Evolutionary conservation across 208 protist species (phyloP).

Genomic region (Trypanosoma lewisi): DNA sequence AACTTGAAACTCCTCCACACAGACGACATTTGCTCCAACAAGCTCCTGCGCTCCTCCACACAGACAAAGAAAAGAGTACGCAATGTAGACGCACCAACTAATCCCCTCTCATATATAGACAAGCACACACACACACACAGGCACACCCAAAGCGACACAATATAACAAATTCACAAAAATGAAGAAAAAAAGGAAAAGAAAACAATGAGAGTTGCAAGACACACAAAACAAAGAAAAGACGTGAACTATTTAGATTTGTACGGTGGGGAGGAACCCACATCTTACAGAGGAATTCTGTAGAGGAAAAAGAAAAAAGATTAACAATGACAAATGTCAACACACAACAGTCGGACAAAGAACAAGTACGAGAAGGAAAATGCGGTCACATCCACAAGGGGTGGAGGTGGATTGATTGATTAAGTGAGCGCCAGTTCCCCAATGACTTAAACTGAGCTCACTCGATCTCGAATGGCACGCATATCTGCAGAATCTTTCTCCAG

Average conservation of each 20-base stretch:
- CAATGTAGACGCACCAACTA: too few relatives aligned
- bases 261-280: neutral
- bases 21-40: conserved; percentile 7
- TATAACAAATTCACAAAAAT: neutral
- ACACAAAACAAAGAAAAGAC: neutral
- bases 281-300: too few relatives aligned
- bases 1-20: conserved; percentile 68
- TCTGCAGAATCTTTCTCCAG: conserved; percentile 45
- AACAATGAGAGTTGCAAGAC: too few relatives aligned
- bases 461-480: conserved; percentile 45
- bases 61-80: neutral
- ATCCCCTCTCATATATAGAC: too few relatives aligned
- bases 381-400: neutral
- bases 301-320: neutral
- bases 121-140: too few relatives aligned
- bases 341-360: neutral
- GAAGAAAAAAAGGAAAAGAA: neutral
- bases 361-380: neutral
- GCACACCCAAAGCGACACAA: neutral
- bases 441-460: conserved; percentile 16
- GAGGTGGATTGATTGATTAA: neutral
- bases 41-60: too few relatives aligned
- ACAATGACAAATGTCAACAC: neutral
- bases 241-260: neutral
- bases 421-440: neutral